These are phyloP conservation scores for Rosa persica DNA, from an alignment of 306 rosid genomes.

Conservation along the genomic window DNA sequence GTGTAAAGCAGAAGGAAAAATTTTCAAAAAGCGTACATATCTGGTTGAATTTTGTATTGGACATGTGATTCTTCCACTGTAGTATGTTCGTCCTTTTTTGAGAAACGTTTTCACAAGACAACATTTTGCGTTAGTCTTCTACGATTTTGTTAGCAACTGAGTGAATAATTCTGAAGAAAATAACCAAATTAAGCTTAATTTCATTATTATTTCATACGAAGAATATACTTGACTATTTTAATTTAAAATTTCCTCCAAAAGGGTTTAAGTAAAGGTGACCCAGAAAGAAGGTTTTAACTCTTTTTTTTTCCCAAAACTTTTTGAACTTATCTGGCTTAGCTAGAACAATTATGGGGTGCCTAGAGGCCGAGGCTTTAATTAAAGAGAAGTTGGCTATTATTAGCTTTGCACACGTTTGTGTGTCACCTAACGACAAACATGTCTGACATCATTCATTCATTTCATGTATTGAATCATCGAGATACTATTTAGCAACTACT, in stretches of 20 bases:
- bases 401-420: constrained; percentile 36
- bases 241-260: too few relatives aligned
- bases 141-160: too few relatives aligned
- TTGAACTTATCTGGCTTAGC: neutral
- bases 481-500: neutral
- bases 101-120: too few relatives aligned
- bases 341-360: neutral
- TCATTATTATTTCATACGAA: too few relatives aligned
- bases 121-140: too few relatives aligned
- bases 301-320: neutral
- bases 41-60: neutral
- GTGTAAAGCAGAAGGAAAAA: neutral
- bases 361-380: neutral
- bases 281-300: neutral
- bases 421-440: constrained; percentile 65
- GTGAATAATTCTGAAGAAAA: too few relatives aligned
- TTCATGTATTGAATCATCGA: constrained; percentile 13
- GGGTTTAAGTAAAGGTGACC: neutral
- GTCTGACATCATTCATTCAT: constrained; percentile 35
- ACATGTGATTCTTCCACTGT: neutral
- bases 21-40: neutral
- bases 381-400: constrained; percentile 48
- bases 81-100: neutral
- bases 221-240: too few relatives aligned
- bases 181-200: too few relatives aligned